Base-by-base conservation (phyloP, 805 yeast genomes). In the Starmerella potacharoeniae region DNA sequence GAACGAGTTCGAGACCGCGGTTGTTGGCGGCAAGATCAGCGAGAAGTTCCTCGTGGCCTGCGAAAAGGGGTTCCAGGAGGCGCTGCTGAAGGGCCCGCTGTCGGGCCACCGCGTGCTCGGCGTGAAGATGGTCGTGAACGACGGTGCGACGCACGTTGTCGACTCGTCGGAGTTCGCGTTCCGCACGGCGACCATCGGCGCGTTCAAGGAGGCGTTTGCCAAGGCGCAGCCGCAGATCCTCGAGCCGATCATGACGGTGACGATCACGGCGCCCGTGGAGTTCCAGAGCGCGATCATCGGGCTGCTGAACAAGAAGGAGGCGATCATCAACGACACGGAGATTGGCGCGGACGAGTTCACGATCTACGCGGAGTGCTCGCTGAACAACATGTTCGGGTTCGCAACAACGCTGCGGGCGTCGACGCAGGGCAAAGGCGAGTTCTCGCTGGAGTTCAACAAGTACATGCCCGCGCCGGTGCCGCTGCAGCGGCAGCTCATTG, bases 381-480 rank as follows among this genome's bases (percentile, higher is more conserved):
- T 93, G 73, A 90, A 90, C 75, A 80, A 86, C 59, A 81, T 93
- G 88, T 93, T 93, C 70, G 98, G 98, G 40, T 87, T 93, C 68
- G 96, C 97, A 7, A 86, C 97, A 8, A 81, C 87, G 30, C 77
- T 93, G 68, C 84, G 99, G 77, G 97, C 98, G 22, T 82, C 86
- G 57, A 91, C 98, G 14, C 98, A 93, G 73, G 99, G 99, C 73
- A 93, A 93, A 70, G 98, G 99, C 66, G 97, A 95, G 73, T 93
- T 93, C 71, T 80, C 96, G 2, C 78, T 93, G 71, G 99, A 93
- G 71, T 93, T 93, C 75, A 83, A 86, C 68, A 86, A 88, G 66
- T 93, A 91, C 70, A 81, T 91, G 51, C 96, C 95, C 62, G 85
- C 95, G 52, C 79, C 95, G 49, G 87, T 91, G 39, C 96, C 88